phyloP scores from a whole-genome alignment of 1,284 basidiomycete genomes.

The Cutaneotrichosporon spelunceum region DNA sequence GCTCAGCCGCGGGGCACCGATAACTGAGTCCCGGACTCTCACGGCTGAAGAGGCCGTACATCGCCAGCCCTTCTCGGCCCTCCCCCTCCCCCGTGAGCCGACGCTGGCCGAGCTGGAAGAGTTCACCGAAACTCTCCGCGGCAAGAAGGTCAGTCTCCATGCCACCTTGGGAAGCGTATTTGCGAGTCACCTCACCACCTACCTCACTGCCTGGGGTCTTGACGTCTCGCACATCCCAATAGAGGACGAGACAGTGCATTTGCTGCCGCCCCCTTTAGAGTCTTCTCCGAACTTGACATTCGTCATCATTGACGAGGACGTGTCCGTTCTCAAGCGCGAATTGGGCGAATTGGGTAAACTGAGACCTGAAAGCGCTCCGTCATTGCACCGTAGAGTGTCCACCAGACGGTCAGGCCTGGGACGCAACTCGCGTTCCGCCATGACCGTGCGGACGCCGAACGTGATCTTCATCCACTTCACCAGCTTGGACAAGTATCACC shows the following conservation, averaged over 20 bases:
- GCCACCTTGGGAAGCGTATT: constrained; percentile 78
- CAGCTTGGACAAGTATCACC: constrained; percentile 79
- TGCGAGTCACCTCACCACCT: constrained; percentile 82
- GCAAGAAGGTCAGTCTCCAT: constrained; percentile 74
- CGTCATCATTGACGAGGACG: constrained; percentile 84
- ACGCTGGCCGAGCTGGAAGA: constrained; percentile 68
- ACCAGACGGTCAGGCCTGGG: constrained; percentile 17
- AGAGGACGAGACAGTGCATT: constrained; percentile 33
- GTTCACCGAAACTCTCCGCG: constrained; percentile 76
- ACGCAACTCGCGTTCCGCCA: constrained; percentile 58
- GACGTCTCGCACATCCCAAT: constrained; percentile 77
- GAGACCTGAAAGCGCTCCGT: constrained; percentile 58
- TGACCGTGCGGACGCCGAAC: constrained; percentile 54
- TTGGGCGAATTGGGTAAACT: constrained; percentile 63
- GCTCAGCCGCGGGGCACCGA: constrained; percentile 45
- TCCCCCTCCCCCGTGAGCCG: constrained; percentile 64
- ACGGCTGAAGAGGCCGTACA: constrained; percentile 55
- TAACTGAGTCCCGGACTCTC: constrained; percentile 44
- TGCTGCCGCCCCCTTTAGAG: background rate
- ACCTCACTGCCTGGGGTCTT: constrained; percentile 90
- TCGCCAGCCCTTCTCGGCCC: constrained; percentile 54
- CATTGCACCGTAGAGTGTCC: constrained; percentile 7
- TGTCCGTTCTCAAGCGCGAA: constrained; percentile 67
- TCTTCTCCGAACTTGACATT: constrained; percentile 52
- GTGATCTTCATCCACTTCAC: constrained; percentile 81